Evolutionary conservation across 2,329 filamentous ascomycete species (phyloP).

Genomic region (Lachnum nothofagi): DNA sequence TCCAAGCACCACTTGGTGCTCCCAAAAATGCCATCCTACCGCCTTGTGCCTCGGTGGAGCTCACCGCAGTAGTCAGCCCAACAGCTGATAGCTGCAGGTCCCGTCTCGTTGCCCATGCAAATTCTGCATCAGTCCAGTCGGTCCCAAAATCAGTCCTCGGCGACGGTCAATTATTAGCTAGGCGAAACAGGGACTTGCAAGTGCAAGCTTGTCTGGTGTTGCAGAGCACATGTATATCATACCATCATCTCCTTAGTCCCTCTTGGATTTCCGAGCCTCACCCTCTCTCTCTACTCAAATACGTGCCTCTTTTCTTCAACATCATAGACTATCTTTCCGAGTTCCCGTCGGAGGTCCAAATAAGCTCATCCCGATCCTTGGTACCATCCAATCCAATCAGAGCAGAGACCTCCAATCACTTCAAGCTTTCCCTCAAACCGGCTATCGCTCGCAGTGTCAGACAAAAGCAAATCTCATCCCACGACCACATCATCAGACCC

Average conservation of each 20-base stretch:
- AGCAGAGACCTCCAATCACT: no score
- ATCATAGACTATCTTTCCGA: not conserved
- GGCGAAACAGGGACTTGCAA: no score
- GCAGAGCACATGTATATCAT: not conserved
- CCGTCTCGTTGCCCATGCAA: not conserved
- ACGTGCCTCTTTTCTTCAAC: no score
- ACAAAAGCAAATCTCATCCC: no score
- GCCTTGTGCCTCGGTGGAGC: not conserved
- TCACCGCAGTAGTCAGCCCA: not conserved
- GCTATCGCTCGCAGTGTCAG: no score
- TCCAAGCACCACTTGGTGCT: no score
- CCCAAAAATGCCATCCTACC: not conserved
- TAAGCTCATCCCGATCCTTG: not conserved
- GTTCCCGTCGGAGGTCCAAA: not conserved
- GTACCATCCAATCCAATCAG: not conserved
- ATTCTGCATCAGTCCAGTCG: no score
- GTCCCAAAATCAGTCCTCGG: not conserved
- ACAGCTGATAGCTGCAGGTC: slow-evolving; percentile 12
- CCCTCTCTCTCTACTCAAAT: not conserved
- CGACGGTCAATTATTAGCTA: not conserved
- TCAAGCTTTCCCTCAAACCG: no score
- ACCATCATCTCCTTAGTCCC: not conserved
- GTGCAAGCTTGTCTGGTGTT: no score
- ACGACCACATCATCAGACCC: not conserved
- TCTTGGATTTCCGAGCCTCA: not conserved